Conservation (phyloP, 83 land plant genomes). For the Thuja plicata region DNA sequence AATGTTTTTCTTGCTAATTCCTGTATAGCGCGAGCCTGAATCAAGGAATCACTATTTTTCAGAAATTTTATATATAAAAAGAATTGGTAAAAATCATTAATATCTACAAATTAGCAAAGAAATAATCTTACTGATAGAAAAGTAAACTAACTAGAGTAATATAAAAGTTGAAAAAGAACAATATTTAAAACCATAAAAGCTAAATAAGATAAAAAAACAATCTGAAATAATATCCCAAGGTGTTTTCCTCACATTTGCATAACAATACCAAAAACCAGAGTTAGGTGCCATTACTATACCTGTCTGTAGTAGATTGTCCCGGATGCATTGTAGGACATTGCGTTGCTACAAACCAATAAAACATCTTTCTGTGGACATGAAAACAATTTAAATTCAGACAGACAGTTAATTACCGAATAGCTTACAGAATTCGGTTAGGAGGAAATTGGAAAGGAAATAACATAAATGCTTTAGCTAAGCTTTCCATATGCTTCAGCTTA, state of each 20-base stretch:
- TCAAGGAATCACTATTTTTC: background rate
- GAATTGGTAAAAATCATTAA: background rate
- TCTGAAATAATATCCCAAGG: background rate
- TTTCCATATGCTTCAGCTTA: conserved; percentile 3
- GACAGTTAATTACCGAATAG: background rate
- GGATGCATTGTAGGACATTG: conserved; percentile 17
- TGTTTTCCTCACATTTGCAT: conserved; percentile 2
- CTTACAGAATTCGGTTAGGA: background rate
- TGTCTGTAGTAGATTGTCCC: conserved; percentile 14
- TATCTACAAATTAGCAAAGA: background rate
- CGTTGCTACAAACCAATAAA: conserved; percentile 16
- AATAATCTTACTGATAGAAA: background rate
- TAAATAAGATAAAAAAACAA: background rate
- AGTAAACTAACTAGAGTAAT: background rate
- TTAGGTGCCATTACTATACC: conserved; percentile 1
- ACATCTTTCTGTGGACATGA: conserved; percentile 13
- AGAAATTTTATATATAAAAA: background rate
- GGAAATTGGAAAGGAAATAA: background rate
- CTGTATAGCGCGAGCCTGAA: conserved; percentile 18
- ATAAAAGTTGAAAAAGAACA: background rate
- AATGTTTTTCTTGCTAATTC: conserved; percentile 16
- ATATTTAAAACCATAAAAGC: background rate
- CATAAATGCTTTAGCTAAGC: background rate
- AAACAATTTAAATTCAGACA: background rate
- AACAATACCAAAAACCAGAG: background rate